These are phyloP conservation scores for Cryptococcus floricola DNA, from an alignment of 1,284 basidiomycete species.

Conservation along the genomic window DNA sequence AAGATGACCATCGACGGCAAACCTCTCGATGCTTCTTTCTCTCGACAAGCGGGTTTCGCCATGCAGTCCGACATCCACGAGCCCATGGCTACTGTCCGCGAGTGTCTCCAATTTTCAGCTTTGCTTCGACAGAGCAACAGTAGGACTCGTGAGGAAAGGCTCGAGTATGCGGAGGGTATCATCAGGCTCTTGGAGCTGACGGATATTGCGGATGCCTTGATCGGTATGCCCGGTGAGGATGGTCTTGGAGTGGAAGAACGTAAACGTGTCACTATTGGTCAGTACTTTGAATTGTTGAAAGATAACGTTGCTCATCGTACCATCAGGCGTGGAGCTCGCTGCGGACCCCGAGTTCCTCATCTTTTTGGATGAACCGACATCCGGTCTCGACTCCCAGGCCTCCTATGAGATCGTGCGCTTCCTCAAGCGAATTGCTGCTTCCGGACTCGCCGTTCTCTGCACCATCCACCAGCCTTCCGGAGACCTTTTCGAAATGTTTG, in stretches of 20 bases:
- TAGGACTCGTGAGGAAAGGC: slow-evolving; percentile 67
- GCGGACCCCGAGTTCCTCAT: neutral
- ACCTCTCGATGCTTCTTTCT: neutral
- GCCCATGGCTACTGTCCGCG: slow-evolving; percentile 64
- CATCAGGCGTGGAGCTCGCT: too few species aligned
- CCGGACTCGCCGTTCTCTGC: neutral
- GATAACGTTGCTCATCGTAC: too few species aligned
- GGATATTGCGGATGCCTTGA: slow-evolving; percentile 64
- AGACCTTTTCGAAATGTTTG: neutral
- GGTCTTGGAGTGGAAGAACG: neutral
- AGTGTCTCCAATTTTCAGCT: slow-evolving; percentile 77
- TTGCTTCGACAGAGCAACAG: slow-evolving; percentile 65
- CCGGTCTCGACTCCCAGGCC: neutral
- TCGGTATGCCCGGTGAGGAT: slow-evolving; percentile 62
- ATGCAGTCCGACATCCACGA: slow-evolving; percentile 76
- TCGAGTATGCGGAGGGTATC: slow-evolving; percentile 73
- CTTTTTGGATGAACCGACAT: neutral
- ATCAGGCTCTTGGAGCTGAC: slow-evolving; percentile 73
- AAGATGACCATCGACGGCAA: neutral
- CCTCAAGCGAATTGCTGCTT: neutral
- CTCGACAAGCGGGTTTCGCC: slow-evolving; percentile 58
- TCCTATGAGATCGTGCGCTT: neutral
- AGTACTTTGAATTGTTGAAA: too few species aligned
- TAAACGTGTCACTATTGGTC: too few species aligned
- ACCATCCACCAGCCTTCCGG: neutral